Percentiles rank a stretch among this genome's conserved stretches.
These are phyloP conservation scores for Fusarium sp. DNA, from an alignment of 2,329 filamentous ascomycete genomes.

Conservation along the genomic window DNA sequence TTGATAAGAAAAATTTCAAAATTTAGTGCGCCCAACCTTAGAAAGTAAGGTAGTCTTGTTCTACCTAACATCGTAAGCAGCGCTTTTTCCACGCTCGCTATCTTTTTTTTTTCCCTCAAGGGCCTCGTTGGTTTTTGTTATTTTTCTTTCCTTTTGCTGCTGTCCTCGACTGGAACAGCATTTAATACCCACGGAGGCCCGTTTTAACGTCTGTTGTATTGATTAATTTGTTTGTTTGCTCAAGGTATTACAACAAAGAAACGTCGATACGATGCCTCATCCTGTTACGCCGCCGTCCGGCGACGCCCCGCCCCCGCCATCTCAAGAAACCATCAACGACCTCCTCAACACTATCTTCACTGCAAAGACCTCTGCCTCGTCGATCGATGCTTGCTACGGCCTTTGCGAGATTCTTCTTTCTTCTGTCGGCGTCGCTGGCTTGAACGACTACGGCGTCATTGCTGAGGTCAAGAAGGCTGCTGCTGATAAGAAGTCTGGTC, in stretches of 20 bases:
- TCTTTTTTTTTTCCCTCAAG: conserved; percentile 27
- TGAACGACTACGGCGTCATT: conserved; percentile 65
- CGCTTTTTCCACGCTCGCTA: conserved; percentile 39
- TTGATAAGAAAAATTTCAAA: conserved; percentile 38
- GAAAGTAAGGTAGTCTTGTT: conserved; percentile 22
- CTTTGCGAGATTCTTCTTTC: conserved; percentile 69
- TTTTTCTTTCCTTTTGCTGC: conserved; percentile 8
- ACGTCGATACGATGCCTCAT: conserved; percentile 57
- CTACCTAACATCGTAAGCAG: conserved; percentile 38
- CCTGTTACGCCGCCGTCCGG: conserved; percentile 60
- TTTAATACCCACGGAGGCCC: conserved; percentile 37
- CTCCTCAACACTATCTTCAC: conserved; percentile 76
- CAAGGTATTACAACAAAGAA: conserved; percentile 13
- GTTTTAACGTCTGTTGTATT: neutral
- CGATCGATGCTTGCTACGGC: conserved; percentile 71
- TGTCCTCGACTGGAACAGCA: conserved; percentile 15
- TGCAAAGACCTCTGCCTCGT: conserved; percentile 74
- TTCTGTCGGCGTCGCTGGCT: conserved; percentile 64
- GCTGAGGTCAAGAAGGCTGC: conserved; percentile 77
- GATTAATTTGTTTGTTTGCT: neutral
- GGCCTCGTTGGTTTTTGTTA: conserved; percentile 45
- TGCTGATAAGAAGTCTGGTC: conserved; percentile 90
- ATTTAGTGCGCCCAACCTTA: conserved; percentile 35
- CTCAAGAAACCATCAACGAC: conserved; percentile 72
- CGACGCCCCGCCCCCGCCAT: conserved; percentile 66